Conservation (phyloP, 2,329 filamentous ascomycete genomes). For the Thermoascus crustaceus region DNA sequence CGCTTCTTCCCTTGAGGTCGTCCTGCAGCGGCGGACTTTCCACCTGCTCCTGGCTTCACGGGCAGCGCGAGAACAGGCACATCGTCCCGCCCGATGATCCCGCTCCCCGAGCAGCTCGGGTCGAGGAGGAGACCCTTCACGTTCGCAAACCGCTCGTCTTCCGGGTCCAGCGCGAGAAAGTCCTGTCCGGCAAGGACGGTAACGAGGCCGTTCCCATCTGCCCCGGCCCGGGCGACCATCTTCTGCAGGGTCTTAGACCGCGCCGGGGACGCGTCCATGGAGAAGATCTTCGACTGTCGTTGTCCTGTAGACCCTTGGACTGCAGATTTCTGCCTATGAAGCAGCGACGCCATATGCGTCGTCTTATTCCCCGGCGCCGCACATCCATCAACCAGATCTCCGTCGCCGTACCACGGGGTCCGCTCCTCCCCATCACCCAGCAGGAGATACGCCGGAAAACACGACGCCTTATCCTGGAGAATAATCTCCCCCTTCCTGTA, state of each 20-base stretch:
- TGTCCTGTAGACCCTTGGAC: constrained; percentile 15
- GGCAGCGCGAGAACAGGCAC: constrained; percentile 60
- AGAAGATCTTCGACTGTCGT: constrained; percentile 44
- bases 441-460: constrained; percentile 86
- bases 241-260: constrained; percentile 70
- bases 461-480: constrained; percentile 92
- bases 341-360: constrained; percentile 76
- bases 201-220: constrained; percentile 55
- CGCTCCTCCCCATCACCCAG: constrained; percentile 48
- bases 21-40: constrained; percentile 7
- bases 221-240: constrained; percentile 71
- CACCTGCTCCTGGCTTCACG: constrained; percentile 12
- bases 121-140: constrained; percentile 81
- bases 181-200: constrained; percentile 66
- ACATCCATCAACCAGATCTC: constrained; percentile 83
- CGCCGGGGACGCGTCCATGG: constrained; percentile 30
- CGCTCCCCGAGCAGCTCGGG: constrained; percentile 91
- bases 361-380: constrained; percentile 97
- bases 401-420: constrained; percentile 29
- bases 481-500: constrained; percentile 75
- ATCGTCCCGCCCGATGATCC: constrained; percentile 83
- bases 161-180: constrained; percentile 68
- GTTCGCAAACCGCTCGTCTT: constrained; percentile 51
- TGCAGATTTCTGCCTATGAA: no score
- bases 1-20: constrained; percentile 37